These are phyloP conservation scores for Vitis riparia DNA, from an alignment of 164 flowering plant genomes.

Conservation along the genomic window DNA sequence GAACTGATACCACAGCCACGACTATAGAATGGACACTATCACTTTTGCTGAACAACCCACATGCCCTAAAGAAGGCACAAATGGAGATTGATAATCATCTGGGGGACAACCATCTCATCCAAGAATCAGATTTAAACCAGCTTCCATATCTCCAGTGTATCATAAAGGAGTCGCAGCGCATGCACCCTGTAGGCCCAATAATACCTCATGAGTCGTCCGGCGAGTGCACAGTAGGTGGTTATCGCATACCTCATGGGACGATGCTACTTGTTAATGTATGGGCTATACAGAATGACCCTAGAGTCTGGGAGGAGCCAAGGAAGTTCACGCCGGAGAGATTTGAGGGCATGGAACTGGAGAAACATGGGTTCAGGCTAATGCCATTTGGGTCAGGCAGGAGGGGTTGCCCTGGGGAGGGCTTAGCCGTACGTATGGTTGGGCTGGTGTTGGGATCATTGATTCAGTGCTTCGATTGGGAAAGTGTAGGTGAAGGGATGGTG, in stretches of 20 bases:
- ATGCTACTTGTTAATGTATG: slow-evolving; percentile 36
- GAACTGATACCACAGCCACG: slow-evolving; percentile 38
- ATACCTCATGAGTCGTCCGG: slow-evolving; percentile 37
- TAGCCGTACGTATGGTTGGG: slow-evolving; percentile 34
- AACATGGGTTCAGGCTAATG: slow-evolving; percentile 32
- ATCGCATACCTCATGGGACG: slow-evolving; percentile 31
- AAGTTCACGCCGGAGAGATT: slow-evolving; percentile 41
- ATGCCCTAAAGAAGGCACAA: slow-evolving; percentile 17
- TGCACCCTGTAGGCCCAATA: slow-evolving; percentile 32
- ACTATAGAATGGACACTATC: slow-evolving; percentile 55
- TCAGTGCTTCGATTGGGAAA: slow-evolving; percentile 58
- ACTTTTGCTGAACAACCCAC: slow-evolving; percentile 34
- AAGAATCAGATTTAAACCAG: slow-evolving; percentile 31
- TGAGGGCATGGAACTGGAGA: slow-evolving; percentile 11
- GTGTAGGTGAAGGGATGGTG: slow-evolving; percentile 29
- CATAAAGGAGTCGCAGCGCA: slow-evolving; percentile 30
- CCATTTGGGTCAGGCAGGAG: slow-evolving; percentile 54
- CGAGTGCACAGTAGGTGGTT: slow-evolving; percentile 33
- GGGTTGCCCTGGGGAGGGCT: slow-evolving; percentile 43
- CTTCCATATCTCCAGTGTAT: slow-evolving; percentile 34
- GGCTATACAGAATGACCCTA: slow-evolving; percentile 39
- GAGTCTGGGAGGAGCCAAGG: slow-evolving; percentile 28
- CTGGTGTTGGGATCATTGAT: slow-evolving; percentile 33
- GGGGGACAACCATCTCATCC: slow-evolving; percentile 19
- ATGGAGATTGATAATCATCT: slow-evolving; percentile 24